Base-by-base conservation (phyloP, 768 basidiomycete species). In the Trametes elegans region DNA sequence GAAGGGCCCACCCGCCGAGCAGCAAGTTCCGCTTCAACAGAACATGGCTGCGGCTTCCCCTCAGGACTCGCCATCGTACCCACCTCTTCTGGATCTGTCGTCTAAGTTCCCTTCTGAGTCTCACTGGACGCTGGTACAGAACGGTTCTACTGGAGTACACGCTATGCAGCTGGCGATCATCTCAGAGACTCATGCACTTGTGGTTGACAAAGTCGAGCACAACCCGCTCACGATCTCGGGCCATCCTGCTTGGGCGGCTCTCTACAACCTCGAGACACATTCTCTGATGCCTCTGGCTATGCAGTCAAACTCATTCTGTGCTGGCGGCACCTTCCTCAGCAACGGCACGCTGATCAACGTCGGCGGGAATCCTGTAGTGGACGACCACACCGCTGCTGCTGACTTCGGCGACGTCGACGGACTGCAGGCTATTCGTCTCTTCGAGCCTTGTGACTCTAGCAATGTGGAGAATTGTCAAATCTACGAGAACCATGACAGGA, bases 141-240 rank as follows among this genome's bases (percentile, higher is more conserved):
- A 78, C 47, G 90, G 90, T 13, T 76, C 80, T 16, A 90, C 87
- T 13, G 90, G 90, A 14, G 85, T 91, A 11, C 74, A 82, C 53
- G 90, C 89, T 3, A 90, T 90, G 88, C 88, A 91, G 66, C 66
- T 91, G 53, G 74, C 75, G 6, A 70, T 91, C 54, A 75, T 91
- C 58, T 91, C 89, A 4, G 64, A 79, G 14, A 81, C 79, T 8
- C 87, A 88, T 61, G 88, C 82, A 14, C 69, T 91, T 58, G 76
- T 93, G 44, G 66, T 93, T 34, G 90, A 93, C 78, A 92, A 92
- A 69, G 89, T 90, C 23, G 89, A 90, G 66, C 88, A 91, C 68
- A 92, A 93, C 64, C 90, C 89, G 28, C 71, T 90, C 45, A 79
- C 81, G 1, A 74, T 90, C 65, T 70, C 79, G 58, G 85, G 85